These are phyloP conservation scores for Thraustochytrium sp. DNA, from an alignment of 352 stramenopile species.

Conservation along the genomic window DNA sequence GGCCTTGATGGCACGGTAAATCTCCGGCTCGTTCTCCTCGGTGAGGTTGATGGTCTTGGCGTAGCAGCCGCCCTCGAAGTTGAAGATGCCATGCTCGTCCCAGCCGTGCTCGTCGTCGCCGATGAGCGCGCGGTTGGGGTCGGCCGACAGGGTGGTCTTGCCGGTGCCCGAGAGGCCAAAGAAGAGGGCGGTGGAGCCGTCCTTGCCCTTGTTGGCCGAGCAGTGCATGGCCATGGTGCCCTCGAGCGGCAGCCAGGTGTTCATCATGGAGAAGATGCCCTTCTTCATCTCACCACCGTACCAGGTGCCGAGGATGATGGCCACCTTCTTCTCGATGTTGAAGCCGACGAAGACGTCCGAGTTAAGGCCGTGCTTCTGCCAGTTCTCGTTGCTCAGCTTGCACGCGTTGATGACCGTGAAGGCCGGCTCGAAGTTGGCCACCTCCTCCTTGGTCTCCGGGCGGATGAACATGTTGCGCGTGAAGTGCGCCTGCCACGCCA, in stretches of 20 bases:
- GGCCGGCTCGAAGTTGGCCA: constrained; percentile 87
- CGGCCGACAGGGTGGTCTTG: constrained; percentile 77
- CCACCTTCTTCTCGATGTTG: constrained; percentile 90
- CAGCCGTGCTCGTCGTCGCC: constrained; percentile 95
- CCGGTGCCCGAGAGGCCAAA: constrained; percentile 92
- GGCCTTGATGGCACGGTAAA: constrained; percentile 90
- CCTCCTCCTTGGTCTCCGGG: constrained; percentile 64
- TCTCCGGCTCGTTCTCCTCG: constrained; percentile 92
- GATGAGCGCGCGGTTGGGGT: constrained; percentile 80
- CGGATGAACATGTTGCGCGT: constrained; percentile 93
- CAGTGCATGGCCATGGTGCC: constrained; percentile 96
- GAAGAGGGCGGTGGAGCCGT: constrained; percentile 91
- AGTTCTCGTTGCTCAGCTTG: constrained; percentile 86
- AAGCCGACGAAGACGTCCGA: constrained; percentile 93
- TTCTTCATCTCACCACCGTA: constrained; percentile 99
- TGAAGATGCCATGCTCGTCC: constrained; percentile 95
- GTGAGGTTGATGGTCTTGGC: constrained; percentile 97
- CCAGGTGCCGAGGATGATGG: constrained; percentile 89
- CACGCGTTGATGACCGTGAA: constrained; percentile 98
- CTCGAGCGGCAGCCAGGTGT: constrained; percentile 91
- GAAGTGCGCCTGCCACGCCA: constrained; percentile 96
- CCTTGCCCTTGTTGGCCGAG: constrained; percentile 92
- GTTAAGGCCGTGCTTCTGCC: constrained; percentile 85
- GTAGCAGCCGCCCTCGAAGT: constrained; percentile 98
- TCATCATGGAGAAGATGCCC: constrained; percentile 97